A percentile compares a stretch with the other conserved stretches of the same genome.
phyloP scores from a whole-genome alignment of 2,329 filamentous ascomycete species.

The Coniochaeta ligniaria region DNA sequence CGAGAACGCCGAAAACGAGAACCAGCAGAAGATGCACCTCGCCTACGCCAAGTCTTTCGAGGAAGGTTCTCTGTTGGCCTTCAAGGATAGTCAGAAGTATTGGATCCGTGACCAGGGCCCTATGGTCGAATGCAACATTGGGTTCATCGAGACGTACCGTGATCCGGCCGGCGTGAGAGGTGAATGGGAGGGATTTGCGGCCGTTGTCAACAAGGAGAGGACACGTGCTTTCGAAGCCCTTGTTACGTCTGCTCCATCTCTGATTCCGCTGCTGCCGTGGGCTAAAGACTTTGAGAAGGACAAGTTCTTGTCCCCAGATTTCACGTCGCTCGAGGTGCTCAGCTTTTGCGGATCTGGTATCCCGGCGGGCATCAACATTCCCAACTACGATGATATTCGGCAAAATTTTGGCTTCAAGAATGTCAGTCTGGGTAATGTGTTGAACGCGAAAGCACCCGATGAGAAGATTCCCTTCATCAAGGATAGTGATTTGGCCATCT shows the following conservation, averaged over 20 bases:
- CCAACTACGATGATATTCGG: constrained; percentile 69
- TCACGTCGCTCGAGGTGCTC: constrained; percentile 87
- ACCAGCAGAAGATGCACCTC: constrained; percentile 64
- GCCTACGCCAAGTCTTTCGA: constrained; percentile 71
- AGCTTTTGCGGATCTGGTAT: constrained; percentile 52
- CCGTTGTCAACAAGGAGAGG: constrained; percentile 53
- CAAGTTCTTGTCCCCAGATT: constrained; percentile 90
- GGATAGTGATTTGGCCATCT: constrained; percentile 69
- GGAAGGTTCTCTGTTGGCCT: constrained; percentile 65
- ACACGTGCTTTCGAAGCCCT: constrained; percentile 82
- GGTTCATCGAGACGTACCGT: constrained; percentile 80
- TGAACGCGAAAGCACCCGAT: constrained; percentile 84
- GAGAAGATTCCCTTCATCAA: constrained; percentile 90
- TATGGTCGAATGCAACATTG: constrained; percentile 72
- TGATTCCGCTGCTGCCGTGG: constrained; percentile 92
- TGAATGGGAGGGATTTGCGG: constrained; percentile 82
- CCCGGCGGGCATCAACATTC: constrained; percentile 61
- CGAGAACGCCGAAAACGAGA: constrained; percentile 65
- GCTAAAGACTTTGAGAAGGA: constrained; percentile 86
- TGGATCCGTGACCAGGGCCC: constrained; percentile 83
- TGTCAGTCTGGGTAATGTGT: constrained; percentile 81
- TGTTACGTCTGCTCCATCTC: constrained; percentile 69
- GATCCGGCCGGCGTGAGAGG: constrained; percentile 75
- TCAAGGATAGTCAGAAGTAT: constrained; percentile 71
- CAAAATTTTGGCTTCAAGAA: constrained; percentile 88